phyloP scores from a whole-genome alignment of 2,329 filamentous ascomycete genomes.

The Fusarium guadeloupense region DNA sequence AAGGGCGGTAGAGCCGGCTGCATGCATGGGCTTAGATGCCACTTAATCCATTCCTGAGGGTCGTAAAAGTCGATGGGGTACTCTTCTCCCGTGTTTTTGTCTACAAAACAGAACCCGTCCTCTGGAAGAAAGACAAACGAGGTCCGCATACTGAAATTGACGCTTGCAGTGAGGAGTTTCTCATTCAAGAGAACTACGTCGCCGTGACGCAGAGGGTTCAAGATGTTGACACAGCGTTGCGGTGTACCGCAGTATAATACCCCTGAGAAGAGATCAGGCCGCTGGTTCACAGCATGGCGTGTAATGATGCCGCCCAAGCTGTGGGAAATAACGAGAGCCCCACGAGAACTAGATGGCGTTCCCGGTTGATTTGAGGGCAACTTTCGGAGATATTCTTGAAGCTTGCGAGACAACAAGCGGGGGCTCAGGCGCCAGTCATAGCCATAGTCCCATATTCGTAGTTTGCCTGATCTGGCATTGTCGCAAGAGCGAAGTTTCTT shows the following conservation, averaged over 20 bases:
- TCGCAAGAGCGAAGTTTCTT: conserved; percentile 78
- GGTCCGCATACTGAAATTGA: conserved; percentile 91
- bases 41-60: conserved; percentile 79
- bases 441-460: conserved; percentile 88
- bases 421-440: conserved; percentile 96
- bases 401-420: conserved; percentile 72
- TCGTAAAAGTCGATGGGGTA: conserved; percentile 89
- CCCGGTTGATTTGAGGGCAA: conserved; percentile 77
- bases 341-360: conserved; percentile 63
- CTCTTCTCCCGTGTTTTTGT: conserved; percentile 80
- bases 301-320: conserved; percentile 89
- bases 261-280: conserved; percentile 85
- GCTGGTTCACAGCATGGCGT: conserved; percentile 84
- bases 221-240: conserved; percentile 87
- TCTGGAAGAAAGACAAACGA: conserved; percentile 87
- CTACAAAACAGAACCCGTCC: conserved; percentile 86
- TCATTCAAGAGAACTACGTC: conserved; percentile 91
- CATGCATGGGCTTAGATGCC: conserved; percentile 81
- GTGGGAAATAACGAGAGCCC: conserved; percentile 85
- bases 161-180: conserved; percentile 87
- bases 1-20: conserved; percentile 70
- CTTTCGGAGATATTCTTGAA: conserved; percentile 77
- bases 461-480: conserved; percentile 74
- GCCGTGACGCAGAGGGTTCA: conserved; percentile 90
- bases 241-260: conserved; percentile 88